Evolutionary conservation across 441 rosid genomes (phyloP).

Genomic region (Adansonia grandidieri): DNA sequence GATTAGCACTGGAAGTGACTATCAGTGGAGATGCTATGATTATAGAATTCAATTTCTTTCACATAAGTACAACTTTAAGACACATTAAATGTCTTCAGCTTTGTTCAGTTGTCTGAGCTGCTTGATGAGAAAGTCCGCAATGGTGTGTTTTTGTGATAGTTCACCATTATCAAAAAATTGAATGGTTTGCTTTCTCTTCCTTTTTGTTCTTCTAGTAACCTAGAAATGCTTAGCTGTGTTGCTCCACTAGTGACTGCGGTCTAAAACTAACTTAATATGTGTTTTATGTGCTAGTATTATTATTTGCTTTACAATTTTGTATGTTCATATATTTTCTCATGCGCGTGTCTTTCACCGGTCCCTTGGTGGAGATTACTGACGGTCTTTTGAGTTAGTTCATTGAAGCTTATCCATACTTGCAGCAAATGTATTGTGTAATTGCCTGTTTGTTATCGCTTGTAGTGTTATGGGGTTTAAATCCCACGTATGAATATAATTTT

Average conservation of each 20-base stretch:
- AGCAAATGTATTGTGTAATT: neutral
- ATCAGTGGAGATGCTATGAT: neutral
- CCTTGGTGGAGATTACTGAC: neutral
- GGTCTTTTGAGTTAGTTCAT: neutral
- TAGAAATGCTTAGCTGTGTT: neutral
- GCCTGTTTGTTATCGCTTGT: neutral
- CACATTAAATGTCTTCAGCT: slow-evolving; percentile 29
- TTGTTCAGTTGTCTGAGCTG: neutral
- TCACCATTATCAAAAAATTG: neutral
- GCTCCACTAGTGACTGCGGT: neutral
- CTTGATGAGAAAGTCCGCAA: neutral
- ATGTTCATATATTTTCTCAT: neutral
- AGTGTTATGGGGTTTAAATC: neutral
- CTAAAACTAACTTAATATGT: neutral
- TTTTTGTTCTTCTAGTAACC: neutral
- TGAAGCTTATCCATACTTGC: neutral
- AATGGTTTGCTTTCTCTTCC: neutral
- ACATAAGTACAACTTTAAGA: slow-evolving; percentile 20
- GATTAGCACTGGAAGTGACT: neutral
- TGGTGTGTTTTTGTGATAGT: neutral
- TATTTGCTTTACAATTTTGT: neutral
- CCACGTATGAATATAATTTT: neutral
- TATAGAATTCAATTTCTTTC: neutral
- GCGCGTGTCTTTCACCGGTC: neutral
- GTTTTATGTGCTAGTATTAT: neutral